Conservation (phyloP, 805 yeast species). For the Yamadazyma takamatsuzukensis region DNA sequence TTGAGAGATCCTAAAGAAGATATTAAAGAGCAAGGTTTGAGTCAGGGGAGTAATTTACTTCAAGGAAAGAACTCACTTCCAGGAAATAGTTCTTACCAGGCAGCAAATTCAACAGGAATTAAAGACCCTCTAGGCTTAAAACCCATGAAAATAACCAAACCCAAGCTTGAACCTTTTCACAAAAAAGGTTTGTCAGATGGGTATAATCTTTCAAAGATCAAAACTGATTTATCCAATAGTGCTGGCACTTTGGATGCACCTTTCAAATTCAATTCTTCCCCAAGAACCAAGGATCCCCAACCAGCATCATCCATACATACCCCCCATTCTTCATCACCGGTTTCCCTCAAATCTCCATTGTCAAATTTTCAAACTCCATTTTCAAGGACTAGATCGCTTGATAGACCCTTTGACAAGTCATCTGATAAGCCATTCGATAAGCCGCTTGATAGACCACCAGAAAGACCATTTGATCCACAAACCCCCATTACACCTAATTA, state of each 20-base stretch:
- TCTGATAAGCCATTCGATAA: no score
- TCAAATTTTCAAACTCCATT: conserved; percentile 1
- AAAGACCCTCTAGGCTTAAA: no score
- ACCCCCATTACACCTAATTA: conserved; percentile 5
- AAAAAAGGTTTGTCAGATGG: no score
- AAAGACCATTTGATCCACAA: not conserved
- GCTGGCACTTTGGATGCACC: no score
- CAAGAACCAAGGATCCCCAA: not conserved
- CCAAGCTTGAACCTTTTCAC: no score
- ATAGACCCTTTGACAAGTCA: conserved; percentile 3
- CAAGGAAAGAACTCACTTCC: no score
- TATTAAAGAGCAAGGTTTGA: not conserved
- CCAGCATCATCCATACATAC: conserved; percentile 1
- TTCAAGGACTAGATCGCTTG: conserved; percentile 6
- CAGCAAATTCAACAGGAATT: no score
- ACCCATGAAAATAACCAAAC: no score
- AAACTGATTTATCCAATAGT: no score
- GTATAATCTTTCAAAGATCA: no score
- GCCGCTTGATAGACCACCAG: conserved; percentile 6
- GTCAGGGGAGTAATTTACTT: no score
- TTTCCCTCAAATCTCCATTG: conserved; percentile 1
- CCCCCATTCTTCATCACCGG: conserved; percentile 7
- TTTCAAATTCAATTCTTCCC: not conserved
- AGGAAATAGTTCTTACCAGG: no score
- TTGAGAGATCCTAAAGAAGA: conserved; percentile 8